Base-by-base conservation (phyloP, 805 yeast species). In the Clavispora fructus region DNA sequence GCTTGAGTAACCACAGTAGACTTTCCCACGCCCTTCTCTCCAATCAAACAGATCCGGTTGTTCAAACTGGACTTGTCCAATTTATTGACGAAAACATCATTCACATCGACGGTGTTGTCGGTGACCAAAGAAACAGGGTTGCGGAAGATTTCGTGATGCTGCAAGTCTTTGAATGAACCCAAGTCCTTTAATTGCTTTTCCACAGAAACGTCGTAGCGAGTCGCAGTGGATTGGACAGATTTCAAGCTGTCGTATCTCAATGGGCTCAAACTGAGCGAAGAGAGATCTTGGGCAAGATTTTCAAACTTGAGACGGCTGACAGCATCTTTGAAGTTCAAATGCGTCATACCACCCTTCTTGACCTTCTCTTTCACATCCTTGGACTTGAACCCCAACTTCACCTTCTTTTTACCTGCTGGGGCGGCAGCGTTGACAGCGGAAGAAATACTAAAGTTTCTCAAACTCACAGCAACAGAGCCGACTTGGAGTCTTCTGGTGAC, bases 1-100 rank as follows among this genome's bases (percentile, higher is more conserved):
- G 83, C 71, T 63, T 90, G 96, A 0, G 91, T 64, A 40, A 90
- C 56, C 33, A 83, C 58, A 0, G 88, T 79, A 3, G 92, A 78
- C 68, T 90, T 91, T 7, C 97, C 97, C 10, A 78, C 74, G 41
- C 96, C 96, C 39, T 78, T 66, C 45, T 77, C 82, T 38, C 96
- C 96, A 17, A 78, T 61, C n/a, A 88, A 50, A 28, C 82, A 68
- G 28, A 76, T 55, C 55, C 84, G 73, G 58, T 80, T 84, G 11
- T 64, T 52, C 12, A 54, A 56, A 0, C 76, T 58, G 0, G 69
- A 40, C 0, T 48, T 42, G 3, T 55, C 50, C 25, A 76, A 60
- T 7, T 63, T 62, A 14, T 64, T 48, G 10, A 81, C 57, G 40
- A 81, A 63, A 1, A 67, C 58, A 23, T 67, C 54, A 11, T 80